phyloP scores from a whole-genome alignment of 208 protist genomes.

The Vickermania spadyakhi region DNA sequence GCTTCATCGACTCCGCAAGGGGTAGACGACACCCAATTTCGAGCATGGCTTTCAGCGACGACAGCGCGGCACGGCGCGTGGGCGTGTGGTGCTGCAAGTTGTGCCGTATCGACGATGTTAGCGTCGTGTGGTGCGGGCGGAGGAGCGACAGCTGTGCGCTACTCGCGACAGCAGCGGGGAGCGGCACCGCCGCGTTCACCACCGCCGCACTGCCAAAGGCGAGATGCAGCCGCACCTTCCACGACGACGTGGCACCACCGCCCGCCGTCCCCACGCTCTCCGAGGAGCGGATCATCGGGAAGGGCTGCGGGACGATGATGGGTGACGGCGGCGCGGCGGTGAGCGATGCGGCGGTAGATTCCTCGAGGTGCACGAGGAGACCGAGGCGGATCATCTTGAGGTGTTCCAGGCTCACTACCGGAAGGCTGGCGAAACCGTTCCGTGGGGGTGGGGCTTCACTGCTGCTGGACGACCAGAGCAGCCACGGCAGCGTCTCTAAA shows the following conservation, averaged over 20 bases:
- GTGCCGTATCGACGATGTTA: not conserved
- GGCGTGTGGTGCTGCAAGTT: not conserved
- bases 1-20: slow-evolving; percentile 1
- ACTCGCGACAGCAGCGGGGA: not conserved
- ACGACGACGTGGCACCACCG: too few relatives aligned
- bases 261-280: not conserved
- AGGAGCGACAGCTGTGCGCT: not conserved
- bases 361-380: not conserved
- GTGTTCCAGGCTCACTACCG: not conserved
- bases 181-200: not conserved
- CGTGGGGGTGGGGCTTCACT: too few relatives aligned
- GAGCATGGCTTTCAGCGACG: slow-evolving; percentile 20
- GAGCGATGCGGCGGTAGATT: not conserved
- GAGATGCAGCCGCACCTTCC: too few relatives aligned
- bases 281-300: not conserved
- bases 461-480: not conserved
- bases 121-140: not conserved
- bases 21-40: slow-evolving; percentile 12
- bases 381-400: not conserved
- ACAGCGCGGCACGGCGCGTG: slow-evolving; percentile 22
- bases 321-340: not conserved
- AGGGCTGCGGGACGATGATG: not conserved
- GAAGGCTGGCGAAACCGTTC: not conserved
- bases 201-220: not conserved
- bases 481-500: not conserved